Evolutionary conservation across 2,329 filamentous ascomycete species (phyloP), one percentile per base, ranked within the genome.

Genomic region (Colletotrichum sp.): DNA sequence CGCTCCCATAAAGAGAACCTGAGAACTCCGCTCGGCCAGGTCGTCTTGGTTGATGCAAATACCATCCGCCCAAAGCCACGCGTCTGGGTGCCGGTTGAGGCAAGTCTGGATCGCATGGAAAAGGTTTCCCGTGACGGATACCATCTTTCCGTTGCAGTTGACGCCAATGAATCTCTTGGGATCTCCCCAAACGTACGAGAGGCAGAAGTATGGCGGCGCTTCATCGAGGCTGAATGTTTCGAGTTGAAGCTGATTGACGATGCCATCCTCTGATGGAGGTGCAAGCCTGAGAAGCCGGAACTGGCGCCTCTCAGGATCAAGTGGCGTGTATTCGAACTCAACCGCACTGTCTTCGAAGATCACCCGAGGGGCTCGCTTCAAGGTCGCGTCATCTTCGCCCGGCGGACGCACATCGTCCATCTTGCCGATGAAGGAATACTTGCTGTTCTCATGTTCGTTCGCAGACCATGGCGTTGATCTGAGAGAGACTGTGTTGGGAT

Each of bases 41-140:
- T 75, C 24, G 15, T 67, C 55, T 13, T 75, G 72, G 39, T 75
- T 67, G 15, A 75, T 62, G 34, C 72, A 75, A 12, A 75, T 72
- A 8, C 68, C 67, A 30, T 75, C 72, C 5, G 72, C 68, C 72
- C 72, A 72, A 8, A 75, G 67, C 68, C 68, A 75, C 4, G 36
- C 1, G 18, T 64, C 18, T 1, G 71, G 71, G 8, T 74, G 67
- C 5, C 68, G 28, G 12, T 36, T 55, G 26, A 72, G 30, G 32
- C 68, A 74, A 13, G 57, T 59, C n/a, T 59, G 48, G 16, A 75
- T 13, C 6, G 72, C 72, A 10, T 67, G 69, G 3, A 63, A 75
- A 3, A 75, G 34, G n/a, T 75, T 72, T 15, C 52, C 68, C 5
- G 72, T 75, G 13, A 39, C 62, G 3, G 63, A 16, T 8, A 75